phyloP scores from a whole-genome alignment of 2,329 filamentous ascomycete genomes.

The Monilinia laxa region DNA sequence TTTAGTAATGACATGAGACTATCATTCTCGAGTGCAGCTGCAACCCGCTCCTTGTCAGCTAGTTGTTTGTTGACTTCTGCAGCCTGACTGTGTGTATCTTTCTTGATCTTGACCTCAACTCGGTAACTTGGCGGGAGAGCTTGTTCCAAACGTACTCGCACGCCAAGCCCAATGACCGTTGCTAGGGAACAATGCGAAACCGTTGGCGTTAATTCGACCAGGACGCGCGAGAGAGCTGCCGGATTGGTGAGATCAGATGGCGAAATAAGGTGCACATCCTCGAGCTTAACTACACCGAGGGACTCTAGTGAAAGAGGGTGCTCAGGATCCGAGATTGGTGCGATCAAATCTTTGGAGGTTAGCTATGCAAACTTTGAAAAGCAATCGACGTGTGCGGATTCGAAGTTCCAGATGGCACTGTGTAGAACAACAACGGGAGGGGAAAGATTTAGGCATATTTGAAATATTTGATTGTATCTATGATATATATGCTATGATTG shows the following conservation, averaged over 20 bases:
- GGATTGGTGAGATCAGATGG: constrained; percentile 55
- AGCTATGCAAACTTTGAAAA: constrained; percentile 33
- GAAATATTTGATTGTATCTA: neutral
- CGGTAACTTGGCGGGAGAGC: constrained; percentile 88
- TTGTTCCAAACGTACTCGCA: constrained; percentile 87
- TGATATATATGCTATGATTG: neutral
- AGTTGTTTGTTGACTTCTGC: constrained; percentile 97
- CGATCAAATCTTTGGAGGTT: constrained; percentile 74
- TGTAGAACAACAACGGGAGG: neutral
- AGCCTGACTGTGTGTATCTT: constrained; percentile 91
- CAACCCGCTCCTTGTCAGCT: constrained; percentile 93
- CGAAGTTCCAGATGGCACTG: neutral
- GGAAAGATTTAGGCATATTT: neutral
- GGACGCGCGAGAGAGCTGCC: constrained; percentile 66
- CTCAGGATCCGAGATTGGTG: constrained; percentile 92
- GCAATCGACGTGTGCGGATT: neutral
- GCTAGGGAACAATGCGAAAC: constrained; percentile 96
- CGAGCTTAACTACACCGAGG: constrained; percentile 91
- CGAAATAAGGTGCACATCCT: constrained; percentile 79
- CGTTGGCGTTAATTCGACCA: constrained; percentile 90
- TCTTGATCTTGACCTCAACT: constrained; percentile 89
- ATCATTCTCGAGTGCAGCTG: constrained; percentile 90
- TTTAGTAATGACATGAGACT: constrained; percentile 83
- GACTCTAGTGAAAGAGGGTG: constrained; percentile 92
- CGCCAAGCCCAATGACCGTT: constrained; percentile 91